A percentile compares a stretch with the other conserved stretches of the same genome.
Conservation (phyloP, 805 yeast genomes). For the Priceomyces carsonii region DNA sequence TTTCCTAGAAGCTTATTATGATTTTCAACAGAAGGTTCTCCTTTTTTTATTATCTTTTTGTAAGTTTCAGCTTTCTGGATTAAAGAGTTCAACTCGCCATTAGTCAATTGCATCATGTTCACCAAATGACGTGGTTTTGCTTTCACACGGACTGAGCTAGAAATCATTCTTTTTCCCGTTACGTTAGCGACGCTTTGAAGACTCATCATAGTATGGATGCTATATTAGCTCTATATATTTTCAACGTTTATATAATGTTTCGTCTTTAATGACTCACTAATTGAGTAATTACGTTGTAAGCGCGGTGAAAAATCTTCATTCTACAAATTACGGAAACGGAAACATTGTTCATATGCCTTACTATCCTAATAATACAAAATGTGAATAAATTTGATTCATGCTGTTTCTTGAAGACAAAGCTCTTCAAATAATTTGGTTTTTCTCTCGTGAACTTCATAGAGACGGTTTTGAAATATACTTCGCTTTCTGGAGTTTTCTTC, state of each 20-base stretch:
- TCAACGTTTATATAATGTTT: no score
- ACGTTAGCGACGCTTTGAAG: no score
- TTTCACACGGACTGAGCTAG: conserved; percentile 8
- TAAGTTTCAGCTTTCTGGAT: conserved; percentile 72
- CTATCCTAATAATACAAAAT: no score
- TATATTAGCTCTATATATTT: no score
- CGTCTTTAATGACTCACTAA: conserved; percentile 10
- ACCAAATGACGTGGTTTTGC: conserved; percentile 66
- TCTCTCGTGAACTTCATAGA: background rate
- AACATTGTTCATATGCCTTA: no score
- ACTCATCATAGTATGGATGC: no score
- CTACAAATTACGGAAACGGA: background rate
- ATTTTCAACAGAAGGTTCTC: conserved; percentile 37
- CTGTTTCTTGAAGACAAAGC: no score
- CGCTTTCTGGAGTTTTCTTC: no score
- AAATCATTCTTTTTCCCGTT: conserved; percentile 12
- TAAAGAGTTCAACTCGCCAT: conserved; percentile 67
- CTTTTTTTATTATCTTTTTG: conserved; percentile 61
- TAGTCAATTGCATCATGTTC: conserved; percentile 75
- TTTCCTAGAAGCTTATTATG: conserved; percentile 70
- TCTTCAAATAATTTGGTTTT: conserved; percentile 1
- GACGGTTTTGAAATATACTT: no score
- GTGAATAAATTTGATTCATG: no score
- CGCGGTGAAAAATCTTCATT: conserved; percentile 13
- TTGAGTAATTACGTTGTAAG: conserved; percentile 10